Evolutionary conservation across 1,284 basidiomycete genomes (phyloP).

Genomic region (Uromyces viciae-fabae): DNA sequence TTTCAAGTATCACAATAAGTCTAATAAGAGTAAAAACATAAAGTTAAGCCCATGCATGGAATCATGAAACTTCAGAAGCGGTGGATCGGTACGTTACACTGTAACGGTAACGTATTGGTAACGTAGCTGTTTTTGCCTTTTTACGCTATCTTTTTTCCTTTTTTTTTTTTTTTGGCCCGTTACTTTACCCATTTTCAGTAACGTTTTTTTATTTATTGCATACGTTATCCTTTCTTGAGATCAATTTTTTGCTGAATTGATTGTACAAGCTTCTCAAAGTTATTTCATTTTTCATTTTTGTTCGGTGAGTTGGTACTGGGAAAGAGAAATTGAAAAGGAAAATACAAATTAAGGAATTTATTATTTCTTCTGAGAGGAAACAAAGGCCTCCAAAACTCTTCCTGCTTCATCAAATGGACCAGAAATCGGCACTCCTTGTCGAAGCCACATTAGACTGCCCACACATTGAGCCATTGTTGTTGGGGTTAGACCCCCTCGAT

Average conservation of each 20-base stretch:
- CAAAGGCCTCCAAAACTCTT: background rate
- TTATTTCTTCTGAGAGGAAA: background rate
- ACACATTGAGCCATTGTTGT: background rate
- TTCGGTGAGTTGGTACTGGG: background rate
- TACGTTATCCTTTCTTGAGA: background rate
- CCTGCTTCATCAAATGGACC: conserved; percentile 1
- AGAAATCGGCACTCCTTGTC: background rate
- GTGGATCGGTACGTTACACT: background rate
- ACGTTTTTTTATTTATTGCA: background rate
- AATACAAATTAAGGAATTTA: background rate
- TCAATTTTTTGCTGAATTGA: background rate
- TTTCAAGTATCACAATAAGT: no score
- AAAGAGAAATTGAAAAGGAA: background rate
- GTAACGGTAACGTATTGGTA: conserved; percentile 4
- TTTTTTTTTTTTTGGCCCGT: background rate
- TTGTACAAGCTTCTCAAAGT: background rate
- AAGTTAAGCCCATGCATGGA: no score
- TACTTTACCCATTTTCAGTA: background rate
- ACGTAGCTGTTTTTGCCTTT: no score
- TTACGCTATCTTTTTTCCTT: no score
- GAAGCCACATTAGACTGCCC: conserved; percentile 14
- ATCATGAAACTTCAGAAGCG: no score
- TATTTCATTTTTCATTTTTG: background rate
- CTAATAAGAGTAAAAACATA: no score
- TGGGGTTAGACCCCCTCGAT: background rate